Conservation (phyloP, 2,329 filamentous ascomycete species). For the Fusarium solani-melongenae region DNA sequence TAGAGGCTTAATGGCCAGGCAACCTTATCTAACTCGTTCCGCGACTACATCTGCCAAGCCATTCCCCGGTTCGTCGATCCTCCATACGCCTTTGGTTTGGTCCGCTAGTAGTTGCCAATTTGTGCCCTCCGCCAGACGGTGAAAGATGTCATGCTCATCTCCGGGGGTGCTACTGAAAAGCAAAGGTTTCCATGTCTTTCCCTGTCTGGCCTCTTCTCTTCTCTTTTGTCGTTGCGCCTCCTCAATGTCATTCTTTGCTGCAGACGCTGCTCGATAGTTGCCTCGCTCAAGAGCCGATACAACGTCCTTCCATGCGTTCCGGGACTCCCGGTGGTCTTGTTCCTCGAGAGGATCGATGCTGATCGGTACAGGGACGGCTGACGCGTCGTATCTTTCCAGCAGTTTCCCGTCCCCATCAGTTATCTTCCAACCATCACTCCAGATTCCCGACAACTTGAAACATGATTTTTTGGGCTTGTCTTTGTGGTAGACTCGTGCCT, state of each 20-base stretch:
- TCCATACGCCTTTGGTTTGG: slow-evolving; percentile 36
- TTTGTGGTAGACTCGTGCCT: slow-evolving; percentile 54
- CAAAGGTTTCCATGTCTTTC: slow-evolving; percentile 27
- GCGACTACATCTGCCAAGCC: background rate
- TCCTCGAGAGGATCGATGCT: slow-evolving; percentile 59
- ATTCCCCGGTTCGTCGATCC: slow-evolving; percentile 15
- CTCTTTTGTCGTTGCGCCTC: slow-evolving; percentile 82
- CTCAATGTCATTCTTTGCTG: slow-evolving; percentile 84
- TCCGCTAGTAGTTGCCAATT: slow-evolving; percentile 19
- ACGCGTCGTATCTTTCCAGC: slow-evolving; percentile 50
- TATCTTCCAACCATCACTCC: slow-evolving; percentile 38
- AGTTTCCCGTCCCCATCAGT: slow-evolving; percentile 48
- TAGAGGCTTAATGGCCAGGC: background rate
- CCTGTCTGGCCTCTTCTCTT: slow-evolving; percentile 69
- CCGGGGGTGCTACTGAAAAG: slow-evolving; percentile 17
- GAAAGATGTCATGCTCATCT: slow-evolving; percentile 15
- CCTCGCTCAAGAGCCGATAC: slow-evolving; percentile 76
- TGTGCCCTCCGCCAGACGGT: slow-evolving; percentile 15
- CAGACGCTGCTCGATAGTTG: slow-evolving; percentile 77
- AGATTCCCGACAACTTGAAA: slow-evolving; percentile 30
- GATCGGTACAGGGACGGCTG: background rate
- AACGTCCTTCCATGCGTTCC: slow-evolving; percentile 83
- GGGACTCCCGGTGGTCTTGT: slow-evolving; percentile 84
- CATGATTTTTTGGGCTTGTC: slow-evolving; percentile 42
- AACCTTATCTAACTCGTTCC: background rate